These are phyloP conservation scores for Colletotrichum cordylinicola DNA, from an alignment of 2,329 filamentous ascomycete genomes.

Conservation along the genomic window DNA sequence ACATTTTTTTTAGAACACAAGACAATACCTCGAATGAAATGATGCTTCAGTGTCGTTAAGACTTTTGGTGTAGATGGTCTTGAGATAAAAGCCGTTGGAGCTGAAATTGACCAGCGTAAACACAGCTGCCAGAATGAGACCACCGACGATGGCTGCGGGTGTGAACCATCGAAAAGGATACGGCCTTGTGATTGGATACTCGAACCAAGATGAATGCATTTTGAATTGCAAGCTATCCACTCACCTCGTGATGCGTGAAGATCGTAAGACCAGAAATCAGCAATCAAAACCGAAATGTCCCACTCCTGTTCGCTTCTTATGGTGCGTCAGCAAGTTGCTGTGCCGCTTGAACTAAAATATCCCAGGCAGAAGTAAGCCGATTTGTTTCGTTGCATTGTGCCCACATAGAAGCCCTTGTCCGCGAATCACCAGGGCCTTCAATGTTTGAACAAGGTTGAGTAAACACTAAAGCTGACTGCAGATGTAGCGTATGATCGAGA, in stretches of 20 bases:
- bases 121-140: background rate
- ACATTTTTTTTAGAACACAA: background rate
- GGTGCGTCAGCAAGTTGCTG: background rate
- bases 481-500: background rate
- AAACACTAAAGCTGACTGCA: background rate
- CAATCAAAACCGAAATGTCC: background rate
- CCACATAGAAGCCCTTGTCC: background rate
- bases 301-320: background rate
- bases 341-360: background rate
- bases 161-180: conserved; percentile 2
- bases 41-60: background rate
- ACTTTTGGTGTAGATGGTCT: background rate
- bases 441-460: background rate
- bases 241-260: background rate
- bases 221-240: background rate
- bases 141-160: background rate
- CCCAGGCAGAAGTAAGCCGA: background rate
- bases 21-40: background rate
- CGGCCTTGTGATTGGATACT: background rate
- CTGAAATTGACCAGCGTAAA: background rate
- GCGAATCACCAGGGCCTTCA: background rate
- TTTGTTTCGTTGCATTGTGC: fast-evolving
- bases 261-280: background rate
- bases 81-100: background rate
- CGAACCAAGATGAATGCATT: background rate